Conservation (phyloP, 805 yeast species). For the Kazachstania taianensis region DNA sequence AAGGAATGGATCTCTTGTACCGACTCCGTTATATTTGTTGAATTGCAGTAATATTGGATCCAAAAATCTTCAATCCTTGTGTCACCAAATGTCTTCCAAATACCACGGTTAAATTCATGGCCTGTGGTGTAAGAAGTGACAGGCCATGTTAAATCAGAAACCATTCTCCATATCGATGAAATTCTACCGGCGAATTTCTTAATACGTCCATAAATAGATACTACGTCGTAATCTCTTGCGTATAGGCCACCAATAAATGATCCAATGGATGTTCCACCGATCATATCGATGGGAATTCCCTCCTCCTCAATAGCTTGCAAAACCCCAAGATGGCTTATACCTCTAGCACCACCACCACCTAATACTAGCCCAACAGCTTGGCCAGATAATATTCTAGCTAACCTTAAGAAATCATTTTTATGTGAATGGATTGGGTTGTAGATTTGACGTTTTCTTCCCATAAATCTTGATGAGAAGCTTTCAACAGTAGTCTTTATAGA, state of each 20-base stretch:
- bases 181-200: constrained; percentile 78
- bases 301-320: constrained; percentile 82
- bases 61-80: constrained; percentile 92
- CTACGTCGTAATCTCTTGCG: constrained; percentile 84
- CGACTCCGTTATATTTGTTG: constrained; percentile 91
- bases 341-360: constrained; percentile 98
- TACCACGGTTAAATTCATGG: constrained; percentile 91
- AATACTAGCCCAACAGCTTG: constrained; percentile 89
- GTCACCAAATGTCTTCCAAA: constrained; percentile 95
- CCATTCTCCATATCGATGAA: constrained; percentile 75
- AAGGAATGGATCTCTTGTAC: constrained; percentile 88
- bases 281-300: constrained; percentile 86
- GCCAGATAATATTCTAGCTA: constrained; percentile 84
- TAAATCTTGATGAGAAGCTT: constrained; percentile 27
- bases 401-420: constrained; percentile 79
- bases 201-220: constrained; percentile 82
- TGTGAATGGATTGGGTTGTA: constrained; percentile 36
- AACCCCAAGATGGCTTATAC: constrained; percentile 85
- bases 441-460: constrained; percentile 19
- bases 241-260: constrained; percentile 92
- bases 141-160: constrained; percentile 83
- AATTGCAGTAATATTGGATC: constrained; percentile 79
- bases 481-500: constrained; percentile 32
- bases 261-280: constrained; percentile 96
- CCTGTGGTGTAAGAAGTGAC: constrained; percentile 93